phyloP scores from a whole-genome alignment of 2,329 filamentous ascomycete genomes.

The Sporothrix humicola region DNA sequence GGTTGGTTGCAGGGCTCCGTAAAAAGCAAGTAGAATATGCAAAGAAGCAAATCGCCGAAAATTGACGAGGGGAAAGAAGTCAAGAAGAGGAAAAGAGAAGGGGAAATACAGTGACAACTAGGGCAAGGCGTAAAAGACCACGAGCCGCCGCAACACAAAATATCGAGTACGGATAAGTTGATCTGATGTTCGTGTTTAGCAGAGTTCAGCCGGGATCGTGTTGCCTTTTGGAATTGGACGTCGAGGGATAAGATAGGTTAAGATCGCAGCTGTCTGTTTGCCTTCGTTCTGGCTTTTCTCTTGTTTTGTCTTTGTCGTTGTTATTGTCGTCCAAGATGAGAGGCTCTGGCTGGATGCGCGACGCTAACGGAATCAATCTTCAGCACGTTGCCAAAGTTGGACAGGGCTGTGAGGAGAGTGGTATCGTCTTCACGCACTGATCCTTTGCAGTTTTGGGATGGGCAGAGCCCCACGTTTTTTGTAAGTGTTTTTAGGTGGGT shows the following conservation, averaged over 20 bases:
- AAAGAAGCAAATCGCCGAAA: background rate
- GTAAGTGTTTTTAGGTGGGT: conserved; percentile 16
- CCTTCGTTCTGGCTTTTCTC: background rate
- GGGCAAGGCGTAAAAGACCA: background rate
- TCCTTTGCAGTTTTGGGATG: background rate
- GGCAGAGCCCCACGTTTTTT: conserved; percentile 26
- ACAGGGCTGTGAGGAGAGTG: conserved; percentile 13
- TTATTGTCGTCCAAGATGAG: background rate
- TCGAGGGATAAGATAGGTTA: background rate
- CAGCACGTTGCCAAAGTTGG: conserved; percentile 6
- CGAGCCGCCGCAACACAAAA: background rate
- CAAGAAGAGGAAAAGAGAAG: background rate
- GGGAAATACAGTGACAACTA: background rate
- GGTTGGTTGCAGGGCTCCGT: conserved; percentile 23
- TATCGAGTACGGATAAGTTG: background rate
- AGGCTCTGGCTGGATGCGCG: background rate
- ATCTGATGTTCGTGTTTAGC: background rate
- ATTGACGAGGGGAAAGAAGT: background rate
- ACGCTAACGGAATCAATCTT: background rate
- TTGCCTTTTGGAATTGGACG: background rate
- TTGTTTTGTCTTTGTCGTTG: background rate
- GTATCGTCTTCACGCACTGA: conserved; percentile 5
- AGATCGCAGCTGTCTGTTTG: no score
- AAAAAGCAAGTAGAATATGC: conserved; percentile 15
- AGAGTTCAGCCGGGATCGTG: background rate